Evolutionary conservation across 176 grass and related monocot genomes (phyloP), one percentile per base, ranked within the genome.

Genomic region (Areca catechu): DNA sequence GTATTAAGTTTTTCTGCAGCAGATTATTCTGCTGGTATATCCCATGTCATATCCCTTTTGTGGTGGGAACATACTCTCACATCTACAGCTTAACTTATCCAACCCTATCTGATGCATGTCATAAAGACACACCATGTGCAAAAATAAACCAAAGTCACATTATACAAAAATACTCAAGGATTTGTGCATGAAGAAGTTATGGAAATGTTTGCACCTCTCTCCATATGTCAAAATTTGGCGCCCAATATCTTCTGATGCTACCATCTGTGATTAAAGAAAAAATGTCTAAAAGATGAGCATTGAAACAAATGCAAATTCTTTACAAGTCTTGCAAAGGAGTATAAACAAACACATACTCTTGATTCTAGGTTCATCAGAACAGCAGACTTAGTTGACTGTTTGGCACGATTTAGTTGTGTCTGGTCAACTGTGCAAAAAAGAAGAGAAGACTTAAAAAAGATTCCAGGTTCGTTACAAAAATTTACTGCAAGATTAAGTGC

Each of bases 361-460:
- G 85, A 89, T 86, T 95, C 90, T 63, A 95, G 70, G 52, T 89
- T 89, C 90, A 95, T 95, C 57, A 95, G 50, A 48, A 95, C 70
- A 30, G 82, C 82, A 78, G 82, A 80, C 49, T 89, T 89, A 37
- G 85, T 89, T 56, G 82, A 78, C 80, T 89, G 66, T 61, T 95
- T 95, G 60, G 90, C 90, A 63, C 82, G 90, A 70, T 89, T 70
- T 56, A 95, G 90, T 25, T 95, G 73, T 53, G 66, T 68, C 78
- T 83, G 76, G 48, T 88, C 76, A 95, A 95, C 85, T 95, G 58
- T 27, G 56, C 53, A 81, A 51, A 50, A n/a, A 60, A 7, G 51
- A 19, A 30, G 22, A 43, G 10, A 14, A 12, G 34, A 2, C 10
- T 14, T 43, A 43, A n/a, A 68, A 34, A 16, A 50, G 19, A 49